Evolutionary conservation across 1,139 yeast species (phyloP), one percentile per base, ranked within the genome.

Genomic region (Blastobotrys buckinghamii): DNA sequence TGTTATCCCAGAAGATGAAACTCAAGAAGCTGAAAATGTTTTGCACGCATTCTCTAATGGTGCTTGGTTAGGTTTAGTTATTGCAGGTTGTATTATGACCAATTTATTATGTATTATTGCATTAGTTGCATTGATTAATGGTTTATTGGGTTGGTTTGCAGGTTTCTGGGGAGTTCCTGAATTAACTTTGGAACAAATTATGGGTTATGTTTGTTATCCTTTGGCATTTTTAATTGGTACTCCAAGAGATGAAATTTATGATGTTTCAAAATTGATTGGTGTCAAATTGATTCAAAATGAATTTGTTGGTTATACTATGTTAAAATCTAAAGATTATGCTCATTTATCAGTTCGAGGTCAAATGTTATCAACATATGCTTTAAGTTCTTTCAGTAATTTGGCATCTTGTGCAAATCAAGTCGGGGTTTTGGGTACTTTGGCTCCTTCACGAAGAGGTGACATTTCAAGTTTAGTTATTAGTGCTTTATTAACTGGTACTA

Each of bases 31-130:
- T 1, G 71, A 70, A 51, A 81, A 79, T 57, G 79, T 77, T n/a
- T 70, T 81, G 55, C 84, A 80, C 59, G 84, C 85, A 0, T 81
- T 80, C 58, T 70, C 82, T 16, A 72, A 77, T 51, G 86, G 86
- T 55, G 84, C 85, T 32, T 69, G 76, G 61, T 70, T 80, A 55
- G 86, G 86, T 50, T 67, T 81, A 50, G 70, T 68, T 53, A 77
- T 80, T 54, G 85, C 84, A 1, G 78, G 78, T 37, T 73, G 82
- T 43, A 78, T 81, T 71, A 60, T 77, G 74, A 73, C 81, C 50
- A 82, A 79, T 62, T 73, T 80, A 63, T 60, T 81, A 70, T 78
- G 84, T 72, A 79, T 81, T 59, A 81, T 81, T 68, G 81, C 78
- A 4, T 64, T 79, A 46, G 84, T 81, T 52, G 77, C 83, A 10